Conservation (phyloP, 2,329 filamentous ascomycete species). For the Epichloe coenophiala region DNA sequence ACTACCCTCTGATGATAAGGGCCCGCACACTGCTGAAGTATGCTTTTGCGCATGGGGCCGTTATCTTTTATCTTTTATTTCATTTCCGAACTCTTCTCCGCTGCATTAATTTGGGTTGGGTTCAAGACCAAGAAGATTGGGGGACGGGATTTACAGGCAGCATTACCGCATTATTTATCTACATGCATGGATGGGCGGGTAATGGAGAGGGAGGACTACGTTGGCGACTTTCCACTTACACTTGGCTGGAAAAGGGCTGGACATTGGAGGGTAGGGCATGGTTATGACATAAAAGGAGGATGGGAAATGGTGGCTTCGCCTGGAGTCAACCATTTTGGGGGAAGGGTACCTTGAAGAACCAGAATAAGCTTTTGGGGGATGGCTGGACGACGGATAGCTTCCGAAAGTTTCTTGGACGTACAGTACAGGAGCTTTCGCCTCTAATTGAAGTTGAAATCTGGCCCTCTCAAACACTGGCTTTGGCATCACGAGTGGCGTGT, state of each 20-base stretch:
- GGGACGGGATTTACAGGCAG: neutral
- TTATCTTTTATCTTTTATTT: neutral
- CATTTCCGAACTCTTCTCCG: neutral
- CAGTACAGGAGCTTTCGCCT: neutral
- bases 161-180: constrained; percentile 1
- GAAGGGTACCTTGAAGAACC: neutral
- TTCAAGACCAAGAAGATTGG: neutral
- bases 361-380: neutral
- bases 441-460: neutral
- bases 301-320: neutral
- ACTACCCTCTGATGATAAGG: neutral
- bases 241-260: neutral
- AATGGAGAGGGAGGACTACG: neutral
- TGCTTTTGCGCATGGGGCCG: neutral
- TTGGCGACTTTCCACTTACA: neutral
- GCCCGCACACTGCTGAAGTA: neutral
- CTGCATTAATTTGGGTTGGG: neutral
- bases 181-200: neutral
- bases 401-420: neutral
- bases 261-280: neutral
- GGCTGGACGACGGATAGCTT: neutral
- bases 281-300: neutral
- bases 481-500: neutral
- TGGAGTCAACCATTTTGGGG: neutral
- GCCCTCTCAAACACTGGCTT: neutral